Evolutionary conservation across 2,329 filamentous ascomycete genomes (phyloP).

Genomic region (Nemania bipapillata): DNA sequence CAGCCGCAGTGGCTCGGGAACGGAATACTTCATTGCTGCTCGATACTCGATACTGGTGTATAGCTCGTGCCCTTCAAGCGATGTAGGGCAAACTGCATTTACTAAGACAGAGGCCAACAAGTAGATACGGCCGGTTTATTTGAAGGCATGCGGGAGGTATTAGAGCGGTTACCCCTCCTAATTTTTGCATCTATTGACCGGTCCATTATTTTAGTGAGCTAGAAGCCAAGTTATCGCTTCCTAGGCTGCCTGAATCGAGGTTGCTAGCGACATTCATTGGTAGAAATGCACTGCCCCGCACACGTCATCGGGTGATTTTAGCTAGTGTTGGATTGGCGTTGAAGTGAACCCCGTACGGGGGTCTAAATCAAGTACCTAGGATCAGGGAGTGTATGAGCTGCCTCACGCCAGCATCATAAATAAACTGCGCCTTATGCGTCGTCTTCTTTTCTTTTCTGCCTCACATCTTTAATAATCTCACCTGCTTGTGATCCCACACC

Average conservation of each 20-base stretch:
- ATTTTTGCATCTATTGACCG: neutral
- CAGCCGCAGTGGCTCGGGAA: too few relatives aligned
- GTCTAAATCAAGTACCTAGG: neutral
- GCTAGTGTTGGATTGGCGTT: neutral
- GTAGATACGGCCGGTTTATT: too few relatives aligned
- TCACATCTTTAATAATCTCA: neutral
- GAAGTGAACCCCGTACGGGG: neutral
- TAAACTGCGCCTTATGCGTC: constrained; percentile 1
- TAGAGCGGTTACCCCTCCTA: neutral
- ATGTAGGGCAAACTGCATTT: too few relatives aligned
- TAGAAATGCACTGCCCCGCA: constrained; percentile 41
- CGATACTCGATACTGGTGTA: too few relatives aligned
- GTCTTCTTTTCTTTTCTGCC: constrained; percentile 7
- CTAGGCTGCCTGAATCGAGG: neutral
- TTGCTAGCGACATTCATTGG: neutral
- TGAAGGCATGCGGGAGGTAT: too few relatives aligned
- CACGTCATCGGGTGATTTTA: constrained; percentile 45
- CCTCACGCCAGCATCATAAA: constrained; percentile 31
- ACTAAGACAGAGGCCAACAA: too few relatives aligned
- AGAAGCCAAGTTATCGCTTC: neutral
- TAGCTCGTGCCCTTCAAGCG: too few relatives aligned
- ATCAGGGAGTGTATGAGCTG: constrained; percentile 14
- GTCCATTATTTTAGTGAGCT: constrained; percentile 1
- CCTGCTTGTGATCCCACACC: neutral
- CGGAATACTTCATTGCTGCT: too few relatives aligned